Evolutionary conservation across 768 basidiomycete genomes (phyloP).

Genomic region (Lactifluus volemus): DNA sequence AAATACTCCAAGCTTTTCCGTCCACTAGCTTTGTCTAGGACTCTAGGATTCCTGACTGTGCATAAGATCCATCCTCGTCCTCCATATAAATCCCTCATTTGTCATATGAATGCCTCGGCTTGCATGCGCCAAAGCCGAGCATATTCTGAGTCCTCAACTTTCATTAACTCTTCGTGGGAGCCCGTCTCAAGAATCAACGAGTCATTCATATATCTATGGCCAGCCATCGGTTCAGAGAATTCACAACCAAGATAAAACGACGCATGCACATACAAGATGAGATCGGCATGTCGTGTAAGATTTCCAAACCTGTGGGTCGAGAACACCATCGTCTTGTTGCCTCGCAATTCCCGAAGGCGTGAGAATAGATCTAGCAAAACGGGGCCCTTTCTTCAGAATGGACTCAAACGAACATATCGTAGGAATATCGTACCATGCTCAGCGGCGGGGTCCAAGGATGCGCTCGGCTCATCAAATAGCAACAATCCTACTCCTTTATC

Average conservation of each 20-base stretch:
- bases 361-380: constrained; percentile 74
- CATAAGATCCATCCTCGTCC: background rate
- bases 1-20: background rate
- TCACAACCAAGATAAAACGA: background rate
- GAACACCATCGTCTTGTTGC: constrained; percentile 78
- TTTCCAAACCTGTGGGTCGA: constrained; percentile 68
- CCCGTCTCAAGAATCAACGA: constrained; percentile 53
- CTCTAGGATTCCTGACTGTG: background rate
- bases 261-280: constrained; percentile 16
- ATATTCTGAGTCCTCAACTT: constrained; percentile 48
- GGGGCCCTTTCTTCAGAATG: background rate
- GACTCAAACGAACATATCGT: background rate
- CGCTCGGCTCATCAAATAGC: constrained; percentile 67
- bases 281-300: constrained; percentile 47
- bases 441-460: constrained; percentile 64
- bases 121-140: constrained; percentile 68
- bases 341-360: constrained; percentile 52
- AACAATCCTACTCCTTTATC: constrained; percentile 48
- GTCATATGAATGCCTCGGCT: constrained; percentile 49
- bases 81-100: background rate
- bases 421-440: constrained; percentile 46
- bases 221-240: background rate
- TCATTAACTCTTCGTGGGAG: constrained; percentile 52
- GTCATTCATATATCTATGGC: constrained; percentile 57
- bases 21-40: background rate